Conservation (phyloP, 345 rosid genomes). For the Citrus sinensis region DVS_A1.0 CM039164.1:26765501-26766000, state of each 20-base stretch:
- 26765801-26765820: conserved; percentile 90
- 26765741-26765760: conserved; percentile 84
- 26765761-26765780: conserved; percentile 98
- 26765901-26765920: conserved; percentile 99
- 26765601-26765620: conserved; percentile 97
- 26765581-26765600: conserved; percentile 89
- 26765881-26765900: conserved; percentile 97
- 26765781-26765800: conserved; percentile 96
- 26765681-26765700: conserved; percentile 96
- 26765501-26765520: conserved; percentile 89
- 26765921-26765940: conserved; percentile 98
- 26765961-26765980: conserved; percentile 89
- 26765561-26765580: conserved; percentile 87
- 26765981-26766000: conserved; percentile 91
- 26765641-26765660: conserved; percentile 97
- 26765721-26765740: conserved; percentile 97
- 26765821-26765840: conserved; percentile 94
- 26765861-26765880: conserved; percentile 98
- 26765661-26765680: conserved; percentile 99
- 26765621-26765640: conserved; percentile 89
- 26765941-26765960: conserved; percentile 99
- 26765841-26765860: conserved; percentile 93
- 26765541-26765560: conserved; percentile 98
- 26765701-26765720: conserved; percentile 99
- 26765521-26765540: conserved; percentile 99